Evolutionary conservation across 1,139 yeast genomes (phyloP), one percentile per base, ranked within the genome.

Genomic region (Blastobotrys capitulatus): DNA sequence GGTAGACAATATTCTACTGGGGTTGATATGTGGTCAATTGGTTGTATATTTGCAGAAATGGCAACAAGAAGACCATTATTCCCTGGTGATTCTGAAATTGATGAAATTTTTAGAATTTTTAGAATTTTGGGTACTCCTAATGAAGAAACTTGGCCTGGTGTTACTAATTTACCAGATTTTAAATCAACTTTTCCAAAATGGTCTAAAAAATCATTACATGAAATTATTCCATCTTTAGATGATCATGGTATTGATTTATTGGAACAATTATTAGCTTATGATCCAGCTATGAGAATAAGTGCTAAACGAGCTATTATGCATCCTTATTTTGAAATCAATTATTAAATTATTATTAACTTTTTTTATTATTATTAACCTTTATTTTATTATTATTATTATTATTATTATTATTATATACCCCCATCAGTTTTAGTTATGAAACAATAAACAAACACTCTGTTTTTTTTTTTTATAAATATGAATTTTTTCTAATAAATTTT

Each of bases 21-120:
- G 26, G 97, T 92, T 46, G 99, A 92, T 67, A 89, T 94, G 84
- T 92, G 99, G 99, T 87, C 96, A 16, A 87, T 89, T 52, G 99
- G 99, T 20, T 90, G 97, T 68, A 92, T 92, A 51, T 92, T 94
- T 71, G 98, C 97, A 6, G 99, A 92, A 68, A 90, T 92, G 97
- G 92, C 94, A 60, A 88, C 90, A 64, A 77, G 98, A 55, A 88
- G 88, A 68, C 97, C 99, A 9, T 71, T 92, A 47, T 92, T 92
- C 71, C 95, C 97, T 1, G 99, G 98, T 29, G 98, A 92, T 68
- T 87, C 96, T 15, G 98, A 92, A 68, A 92, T 92, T 66, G 98
- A 92, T 67, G 97, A 92, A 72, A 92, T 92, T 59, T 90, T 92
- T 74, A 83, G 94, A 70, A 92, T 94, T 54, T 94, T 94, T 73